Evolutionary conservation across 2,329 filamentous ascomycete genomes (phyloP), one percentile per base, ranked within the genome.

Genomic region (Cryphonectria carpinicola): DNA sequence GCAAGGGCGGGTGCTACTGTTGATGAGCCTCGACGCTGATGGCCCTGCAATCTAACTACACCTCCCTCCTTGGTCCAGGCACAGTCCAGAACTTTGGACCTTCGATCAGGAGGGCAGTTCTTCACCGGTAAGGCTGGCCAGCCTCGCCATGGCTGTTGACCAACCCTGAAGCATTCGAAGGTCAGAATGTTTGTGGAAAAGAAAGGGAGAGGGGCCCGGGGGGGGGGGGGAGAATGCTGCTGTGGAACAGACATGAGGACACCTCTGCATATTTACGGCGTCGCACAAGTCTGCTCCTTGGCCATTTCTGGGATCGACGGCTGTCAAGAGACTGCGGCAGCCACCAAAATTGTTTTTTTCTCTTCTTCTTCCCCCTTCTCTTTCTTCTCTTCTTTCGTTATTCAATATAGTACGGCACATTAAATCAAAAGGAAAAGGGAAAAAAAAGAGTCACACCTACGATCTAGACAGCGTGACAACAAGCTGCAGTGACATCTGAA

Each of bases 251-350:
- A n/a, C 46, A 49, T 49, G 46, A 49, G 19, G 46, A 49, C 46
- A n/a, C 46, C 22, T 49, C 43, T 49, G 46, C 46, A 49, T 43
- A 17, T 17, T 14, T n/a, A 49, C 46, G 8, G 32, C 52, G 52
- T 56, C 25, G 52, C 52, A 32, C 52, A 32, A 56, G n/a, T 7
- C n/a, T 56, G 22, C 46, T 43, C 46, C 46, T 25, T 11, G 25
- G 5, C 13, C 52, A 14, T 28, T 17, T 14, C 52, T 56, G 14
- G 52, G 19, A 37, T 5, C 63, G 25, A 35, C 2, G 10, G 64
- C 28, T 41, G 64, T 19, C 46, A 25, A 17, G 25, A 54, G 32
- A 65, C 43, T 66, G 46, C 46, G 19, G 64, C 22, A 66, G 32
- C 35, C 64, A 56, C 4, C 4, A 66, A 7, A 22, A 32, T 32